Percentiles rank a stretch among this genome's conserved stretches.
phyloP scores from a whole-genome alignment of 352 stramenopile species.

The Pythium aphanidermatum region DNA sequence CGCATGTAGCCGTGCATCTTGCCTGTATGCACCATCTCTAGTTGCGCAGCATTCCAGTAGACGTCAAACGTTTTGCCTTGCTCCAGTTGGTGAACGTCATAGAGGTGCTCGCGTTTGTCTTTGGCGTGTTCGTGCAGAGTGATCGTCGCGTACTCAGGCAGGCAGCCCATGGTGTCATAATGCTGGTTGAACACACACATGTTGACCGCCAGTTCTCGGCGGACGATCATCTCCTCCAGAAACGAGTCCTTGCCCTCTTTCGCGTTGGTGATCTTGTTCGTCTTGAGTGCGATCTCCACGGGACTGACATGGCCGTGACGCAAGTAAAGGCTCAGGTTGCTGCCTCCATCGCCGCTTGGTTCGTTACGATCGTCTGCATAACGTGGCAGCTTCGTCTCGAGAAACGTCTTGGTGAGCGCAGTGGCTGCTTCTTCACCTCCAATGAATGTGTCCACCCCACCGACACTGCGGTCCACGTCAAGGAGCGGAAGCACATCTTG shows the following conservation, averaged over 20 bases:
- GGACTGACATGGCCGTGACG: constrained; percentile 90
- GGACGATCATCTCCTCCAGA: constrained; percentile 97
- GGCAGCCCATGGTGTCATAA: constrained; percentile 91
- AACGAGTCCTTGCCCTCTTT: constrained; percentile 88
- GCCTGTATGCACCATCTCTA: constrained; percentile 92
- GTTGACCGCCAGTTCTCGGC: constrained; percentile 96
- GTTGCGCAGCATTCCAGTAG: constrained; percentile 98
- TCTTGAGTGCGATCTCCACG: constrained; percentile 54
- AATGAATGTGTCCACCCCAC: constrained; percentile 43
- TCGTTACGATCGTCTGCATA: constrained; percentile 92
- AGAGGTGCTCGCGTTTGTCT: constrained; percentile 88
- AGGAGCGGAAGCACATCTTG: constrained; percentile 32
- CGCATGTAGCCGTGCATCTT: constrained; percentile 92
- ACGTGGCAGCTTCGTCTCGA: constrained; percentile 63
- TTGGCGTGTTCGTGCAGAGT: constrained; percentile 87
- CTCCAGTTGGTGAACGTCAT: constrained; percentile 91
- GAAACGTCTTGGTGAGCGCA: constrained; percentile 83
- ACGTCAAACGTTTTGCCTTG: constrained; percentile 91
- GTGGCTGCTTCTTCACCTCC: constrained; percentile 66
- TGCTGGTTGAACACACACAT: constrained; percentile 94
- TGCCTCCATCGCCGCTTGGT: constrained; percentile 89
- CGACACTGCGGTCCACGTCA: constrained; percentile 60
- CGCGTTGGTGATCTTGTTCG: constrained; percentile 65
- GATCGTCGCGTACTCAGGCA: constrained; percentile 89
- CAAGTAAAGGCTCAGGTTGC: constrained; percentile 91